Conservation (phyloP, 257 asterid species). For the Solanum medicagineum region DNA sequence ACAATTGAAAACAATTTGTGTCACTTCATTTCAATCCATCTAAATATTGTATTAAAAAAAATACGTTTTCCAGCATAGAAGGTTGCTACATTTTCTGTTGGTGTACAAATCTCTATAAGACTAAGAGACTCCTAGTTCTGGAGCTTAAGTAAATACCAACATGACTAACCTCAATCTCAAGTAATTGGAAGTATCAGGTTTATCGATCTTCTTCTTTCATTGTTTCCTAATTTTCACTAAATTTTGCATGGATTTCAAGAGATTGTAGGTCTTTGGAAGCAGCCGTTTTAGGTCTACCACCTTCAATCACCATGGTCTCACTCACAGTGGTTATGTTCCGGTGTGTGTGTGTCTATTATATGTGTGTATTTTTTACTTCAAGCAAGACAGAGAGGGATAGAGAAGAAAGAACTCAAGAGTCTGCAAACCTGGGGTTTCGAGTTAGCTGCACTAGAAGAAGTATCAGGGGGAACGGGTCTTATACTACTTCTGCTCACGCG, state of each 20-base stretch:
- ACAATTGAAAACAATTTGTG: background rate
- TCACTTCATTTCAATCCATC: background rate
- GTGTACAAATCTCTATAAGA: background rate
- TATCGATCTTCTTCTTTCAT: background rate
- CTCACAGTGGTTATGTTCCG: background rate
- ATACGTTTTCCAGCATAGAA: background rate
- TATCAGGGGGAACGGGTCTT: constrained; percentile 23
- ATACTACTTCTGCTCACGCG: constrained; percentile 36
- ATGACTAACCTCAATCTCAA: background rate
- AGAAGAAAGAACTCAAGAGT: background rate
- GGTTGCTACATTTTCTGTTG: background rate
- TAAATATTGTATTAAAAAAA: background rate
- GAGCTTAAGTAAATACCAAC: background rate
- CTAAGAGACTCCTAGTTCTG: background rate
- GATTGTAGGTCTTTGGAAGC: background rate
- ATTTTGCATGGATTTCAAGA: background rate
- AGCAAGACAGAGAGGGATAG: background rate
- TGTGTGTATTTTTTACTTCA: background rate
- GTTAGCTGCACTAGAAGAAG: constrained; percentile 18
- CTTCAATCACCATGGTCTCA: background rate
- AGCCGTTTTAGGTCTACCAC: background rate
- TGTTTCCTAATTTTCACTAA: background rate
- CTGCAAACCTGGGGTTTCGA: constrained; percentile 34
- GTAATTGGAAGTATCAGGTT: background rate
- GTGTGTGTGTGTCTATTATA: background rate